Evolutionary conservation across 495 filamentous ascomycete species (phyloP), one percentile per base, ranked within the genome.

Genomic region (Evansstolkia leycettana): DNA sequence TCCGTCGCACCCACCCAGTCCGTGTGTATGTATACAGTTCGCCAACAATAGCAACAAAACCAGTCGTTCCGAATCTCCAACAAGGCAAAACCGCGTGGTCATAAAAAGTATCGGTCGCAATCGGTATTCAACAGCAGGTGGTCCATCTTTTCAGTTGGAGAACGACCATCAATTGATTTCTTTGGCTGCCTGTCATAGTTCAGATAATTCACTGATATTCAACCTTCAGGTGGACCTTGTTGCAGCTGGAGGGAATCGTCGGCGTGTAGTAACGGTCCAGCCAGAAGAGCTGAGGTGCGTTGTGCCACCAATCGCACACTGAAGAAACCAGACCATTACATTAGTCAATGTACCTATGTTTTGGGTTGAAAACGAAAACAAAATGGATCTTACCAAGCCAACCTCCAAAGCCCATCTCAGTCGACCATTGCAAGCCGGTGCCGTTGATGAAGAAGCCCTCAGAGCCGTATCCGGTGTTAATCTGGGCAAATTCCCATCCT

Each of bases 261-360:
- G 51, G 14, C 9, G 50, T 12, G 24, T 52, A 54, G 38, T 44
- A 54, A 9, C 33, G 31, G 34, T 62, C 39, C 14, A 62, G 43
- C 46, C 56, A 70, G 55, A 74, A 74, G 5, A 73, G 55, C 46
- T 75, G 70, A 8, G 71, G 70, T 15, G 47, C 57, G 31, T 64
- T 67, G 46, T 73, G 70, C 43, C 48, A 67, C 69, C 71, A 74
- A 36, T 73, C 62, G 33, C 71, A 74, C 5, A 65, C 70, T 74
- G 36, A 19, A 34, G 17, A 32, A 23, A 34, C 9, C 14, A 7
- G n/a, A 20, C 30, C 34, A 15, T 29, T 29, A 17, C 28, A 28
- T 34, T 30, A 34, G 37, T 33, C 31, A 16, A 15, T n/a, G n/a
- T 25, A n/a, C 31, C 36, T 42, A 19, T 17, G 11, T 32, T 1